Evolutionary conservation across 352 stramenopile species (phyloP).

Genomic region (Globisporangium paroecandrum): DNA sequence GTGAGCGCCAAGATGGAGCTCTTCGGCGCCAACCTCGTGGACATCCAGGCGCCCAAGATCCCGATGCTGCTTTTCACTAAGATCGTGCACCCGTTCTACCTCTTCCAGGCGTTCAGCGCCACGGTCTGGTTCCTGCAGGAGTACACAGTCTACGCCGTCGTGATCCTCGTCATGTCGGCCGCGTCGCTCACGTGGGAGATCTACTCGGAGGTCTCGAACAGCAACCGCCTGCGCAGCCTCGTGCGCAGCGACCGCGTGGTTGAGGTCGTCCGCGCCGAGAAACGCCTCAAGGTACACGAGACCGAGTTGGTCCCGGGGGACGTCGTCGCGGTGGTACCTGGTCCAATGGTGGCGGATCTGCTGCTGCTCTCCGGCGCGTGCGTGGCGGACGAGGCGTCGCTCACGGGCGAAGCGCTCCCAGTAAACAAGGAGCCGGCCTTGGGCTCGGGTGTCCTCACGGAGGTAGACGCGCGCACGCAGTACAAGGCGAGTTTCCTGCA

Average conservation of each 20-base stretch:
- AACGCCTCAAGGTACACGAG: conserved; percentile 41
- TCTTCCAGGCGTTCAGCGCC: conserved; percentile 70
- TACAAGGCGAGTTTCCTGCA: conserved; percentile 53
- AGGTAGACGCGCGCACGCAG: conserved; percentile 28
- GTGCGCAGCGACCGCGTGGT: conserved; percentile 36
- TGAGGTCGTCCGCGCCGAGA: conserved; percentile 36
- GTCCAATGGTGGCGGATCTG: conserved; percentile 55
- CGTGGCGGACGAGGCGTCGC: conserved; percentile 61
- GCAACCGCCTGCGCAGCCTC: conserved; percentile 54
- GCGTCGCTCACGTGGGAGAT: conserved; percentile 70
- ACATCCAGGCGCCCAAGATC: conserved; percentile 33
- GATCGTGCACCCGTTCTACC: conserved; percentile 75
- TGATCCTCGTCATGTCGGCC: conserved; percentile 58
- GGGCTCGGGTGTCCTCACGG: conserved; percentile 21
- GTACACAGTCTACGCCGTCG: conserved; percentile 61
- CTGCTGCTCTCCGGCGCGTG: conserved; percentile 58
- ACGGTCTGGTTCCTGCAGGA: conserved; percentile 61
- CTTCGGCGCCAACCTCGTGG: conserved; percentile 44
- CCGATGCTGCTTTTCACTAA: conserved; percentile 49
- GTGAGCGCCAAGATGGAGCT: conserved; percentile 26
- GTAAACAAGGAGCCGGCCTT: conserved; percentile 54
- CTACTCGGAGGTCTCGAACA: conserved; percentile 56
- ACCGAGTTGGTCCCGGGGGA: conserved; percentile 69
- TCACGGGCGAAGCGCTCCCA: conserved; percentile 71
- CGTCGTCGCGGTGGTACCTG: conserved; percentile 59